phyloP scores from a whole-genome alignment of 169 alveolate species.

The Eimeria sp. region DNA sequence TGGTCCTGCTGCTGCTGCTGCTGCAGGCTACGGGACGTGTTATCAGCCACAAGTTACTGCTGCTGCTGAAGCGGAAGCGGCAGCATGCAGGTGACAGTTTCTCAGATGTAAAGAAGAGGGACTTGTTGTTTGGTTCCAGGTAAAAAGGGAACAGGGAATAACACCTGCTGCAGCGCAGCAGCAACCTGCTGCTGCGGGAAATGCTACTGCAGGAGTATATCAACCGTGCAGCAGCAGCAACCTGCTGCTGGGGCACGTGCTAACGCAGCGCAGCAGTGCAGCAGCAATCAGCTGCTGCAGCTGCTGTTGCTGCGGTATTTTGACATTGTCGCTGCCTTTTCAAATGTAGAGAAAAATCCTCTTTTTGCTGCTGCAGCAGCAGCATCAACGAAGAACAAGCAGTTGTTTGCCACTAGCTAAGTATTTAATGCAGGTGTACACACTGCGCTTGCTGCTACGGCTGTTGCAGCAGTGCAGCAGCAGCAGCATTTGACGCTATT shows the following conservation, averaged over 20 bases:
- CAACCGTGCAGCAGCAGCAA: background rate
- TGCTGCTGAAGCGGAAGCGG: conserved; percentile 33
- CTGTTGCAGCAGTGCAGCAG: background rate
- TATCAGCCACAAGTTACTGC: background rate
- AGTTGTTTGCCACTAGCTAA: background rate
- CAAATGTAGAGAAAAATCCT: background rate
- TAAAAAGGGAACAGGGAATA: background rate
- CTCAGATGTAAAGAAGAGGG: conserved; percentile 22
- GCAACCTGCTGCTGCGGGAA: background rate
- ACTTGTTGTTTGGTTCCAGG: conserved; percentile 14
- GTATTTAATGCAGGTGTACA: background rate
- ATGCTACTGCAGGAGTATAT: background rate
- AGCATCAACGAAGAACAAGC: background rate
- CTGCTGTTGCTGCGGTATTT: background rate
- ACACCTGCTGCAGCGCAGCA: no score
- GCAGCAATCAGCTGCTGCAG: background rate
- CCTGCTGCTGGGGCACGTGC: background rate
- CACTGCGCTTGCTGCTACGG: background rate
- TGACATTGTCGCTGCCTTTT: background rate
- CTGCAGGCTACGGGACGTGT: conserved; percentile 63
- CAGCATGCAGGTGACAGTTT: conserved; percentile 54
- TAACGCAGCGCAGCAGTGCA: background rate
- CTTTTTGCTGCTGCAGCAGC: background rate
- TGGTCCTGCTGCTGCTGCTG: conserved; percentile 42
- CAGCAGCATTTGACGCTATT: background rate